Conservation (phyloP, 306 rosid genomes). For the Medicago lupulina region DNA sequence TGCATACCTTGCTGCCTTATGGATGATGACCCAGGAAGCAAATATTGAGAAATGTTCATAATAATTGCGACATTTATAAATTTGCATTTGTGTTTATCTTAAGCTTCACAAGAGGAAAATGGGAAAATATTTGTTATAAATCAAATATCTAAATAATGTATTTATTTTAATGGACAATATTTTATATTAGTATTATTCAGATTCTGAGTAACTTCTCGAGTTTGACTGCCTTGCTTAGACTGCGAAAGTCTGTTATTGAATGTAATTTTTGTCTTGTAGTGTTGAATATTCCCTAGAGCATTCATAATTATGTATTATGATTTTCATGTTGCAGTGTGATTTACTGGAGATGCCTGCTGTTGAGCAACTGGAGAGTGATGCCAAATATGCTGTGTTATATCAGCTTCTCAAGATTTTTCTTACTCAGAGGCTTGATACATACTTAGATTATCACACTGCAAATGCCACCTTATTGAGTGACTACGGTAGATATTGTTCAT, state of each 20-base stretch:
- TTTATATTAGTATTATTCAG: neutral
- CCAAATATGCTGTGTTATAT: constrained; percentile 69
- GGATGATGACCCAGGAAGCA: too few relatives aligned
- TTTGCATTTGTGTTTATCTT: neutral
- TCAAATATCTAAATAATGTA: neutral
- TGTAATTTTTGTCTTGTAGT: constrained; percentile 10
- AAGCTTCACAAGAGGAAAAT: neutral
- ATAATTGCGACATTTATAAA: neutral
- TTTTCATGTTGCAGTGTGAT: constrained; percentile 73
- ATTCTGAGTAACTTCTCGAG: neutral
- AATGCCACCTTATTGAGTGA: constrained; percentile 70
- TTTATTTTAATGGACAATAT: neutral
- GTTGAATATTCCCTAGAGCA: constrained; percentile 18
- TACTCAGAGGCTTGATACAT: constrained; percentile 68
- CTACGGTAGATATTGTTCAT: constrained; percentile 61
- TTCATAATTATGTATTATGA: constrained; percentile 9
- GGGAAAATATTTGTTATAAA: neutral
- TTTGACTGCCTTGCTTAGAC: neutral
- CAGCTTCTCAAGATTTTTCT: constrained; percentile 86
- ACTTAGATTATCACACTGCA: constrained; percentile 74
- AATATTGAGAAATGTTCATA: neutral
- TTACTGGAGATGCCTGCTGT: constrained; percentile 84
- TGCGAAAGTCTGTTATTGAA: neutral
- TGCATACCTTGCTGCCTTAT: neutral
- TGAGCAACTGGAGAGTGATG: constrained; percentile 89